Percentiles rank a stretch among this genome's conserved stretches.
These are phyloP conservation scores for Diaporthe citrichinensis DNA, from an alignment of 2,329 filamentous ascomycete species.

Conservation along the genomic window DNA sequence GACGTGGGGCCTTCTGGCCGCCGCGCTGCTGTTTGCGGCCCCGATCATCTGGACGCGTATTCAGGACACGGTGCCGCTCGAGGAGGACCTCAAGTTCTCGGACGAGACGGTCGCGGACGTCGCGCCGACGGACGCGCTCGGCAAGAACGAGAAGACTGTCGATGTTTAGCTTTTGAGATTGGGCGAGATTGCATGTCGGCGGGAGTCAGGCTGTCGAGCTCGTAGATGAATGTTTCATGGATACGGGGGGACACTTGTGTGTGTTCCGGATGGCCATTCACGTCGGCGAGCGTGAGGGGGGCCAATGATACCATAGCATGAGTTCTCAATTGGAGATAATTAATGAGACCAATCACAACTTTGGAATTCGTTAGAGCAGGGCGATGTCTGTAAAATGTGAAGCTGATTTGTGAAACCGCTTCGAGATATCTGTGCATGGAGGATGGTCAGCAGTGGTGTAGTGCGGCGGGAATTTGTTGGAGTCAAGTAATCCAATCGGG, in stretches of 20 bases:
- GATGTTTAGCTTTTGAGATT: constrained; percentile 26
- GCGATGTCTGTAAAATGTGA: neutral
- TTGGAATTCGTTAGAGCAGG: neutral
- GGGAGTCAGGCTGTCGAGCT: neutral
- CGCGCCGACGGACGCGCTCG: constrained; percentile 45
- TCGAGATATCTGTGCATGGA: neutral
- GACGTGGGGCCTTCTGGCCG: constrained; percentile 82
- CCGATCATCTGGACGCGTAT: constrained; percentile 86
- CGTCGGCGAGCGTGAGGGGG: constrained; percentile 18
- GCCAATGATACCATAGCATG: constrained; percentile 32
- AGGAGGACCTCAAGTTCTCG: constrained; percentile 87
- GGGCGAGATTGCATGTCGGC: neutral
- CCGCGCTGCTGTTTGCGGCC: constrained; percentile 81
- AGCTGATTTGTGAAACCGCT: neutral
- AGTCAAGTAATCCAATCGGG: neutral
- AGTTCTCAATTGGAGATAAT: constrained; percentile 17
- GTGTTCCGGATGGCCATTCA: neutral
- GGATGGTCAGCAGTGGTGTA: neutral
- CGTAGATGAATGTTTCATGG: neutral
- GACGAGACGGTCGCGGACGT: constrained; percentile 87
- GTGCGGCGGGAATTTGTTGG: neutral
- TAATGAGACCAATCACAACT: constrained; percentile 4
- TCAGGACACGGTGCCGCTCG: constrained; percentile 83
- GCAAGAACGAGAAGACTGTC: constrained; percentile 45
- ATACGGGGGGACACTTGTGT: neutral